Conservation (phyloP, 2,329 filamentous ascomycete species). For the Cladosporium cucumerinum region DNA sequence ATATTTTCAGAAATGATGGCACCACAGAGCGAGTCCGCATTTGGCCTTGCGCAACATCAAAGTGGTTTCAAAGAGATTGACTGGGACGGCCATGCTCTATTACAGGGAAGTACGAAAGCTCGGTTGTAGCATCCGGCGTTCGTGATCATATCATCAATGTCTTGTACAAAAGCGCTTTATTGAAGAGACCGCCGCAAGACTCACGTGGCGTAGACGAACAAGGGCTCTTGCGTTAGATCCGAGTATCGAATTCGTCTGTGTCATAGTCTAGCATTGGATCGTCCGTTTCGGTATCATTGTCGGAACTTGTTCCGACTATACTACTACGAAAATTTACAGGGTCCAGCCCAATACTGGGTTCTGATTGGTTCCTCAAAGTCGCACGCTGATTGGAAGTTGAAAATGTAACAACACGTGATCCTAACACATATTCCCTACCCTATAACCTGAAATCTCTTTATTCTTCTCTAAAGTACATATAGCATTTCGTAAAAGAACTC, state of each 20-base stretch:
- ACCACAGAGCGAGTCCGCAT: slow-evolving; percentile 20
- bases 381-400: no score
- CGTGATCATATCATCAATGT: not conserved
- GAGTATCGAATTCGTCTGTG: not conserved
- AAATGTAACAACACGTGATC: no score
- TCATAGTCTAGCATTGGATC: not conserved
- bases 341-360: no score
- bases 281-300: not conserved
- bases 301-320: no score
- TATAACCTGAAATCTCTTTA: no score
- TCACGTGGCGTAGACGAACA: not conserved
- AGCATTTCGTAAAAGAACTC: no score
- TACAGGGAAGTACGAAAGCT: not conserved
- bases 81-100: slow-evolving; percentile 13
- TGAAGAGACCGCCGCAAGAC: not conserved
- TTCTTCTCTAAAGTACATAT: no score
- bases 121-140: not conserved
- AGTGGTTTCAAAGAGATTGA: slow-evolving; percentile 17
- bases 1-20: slow-evolving; percentile 24
- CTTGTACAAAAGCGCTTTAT: not conserved
- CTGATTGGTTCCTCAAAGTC: no score
- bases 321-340: no score
- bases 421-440: no score
- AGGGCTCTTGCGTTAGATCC: not conserved
- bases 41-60: slow-evolving; percentile 21